A percentile compares a stretch with the other conserved stretches of the same genome.
phyloP scores from a whole-genome alignment of 202 grass and related monocot species.

The Schoenoplectus triqueter region DNA sequence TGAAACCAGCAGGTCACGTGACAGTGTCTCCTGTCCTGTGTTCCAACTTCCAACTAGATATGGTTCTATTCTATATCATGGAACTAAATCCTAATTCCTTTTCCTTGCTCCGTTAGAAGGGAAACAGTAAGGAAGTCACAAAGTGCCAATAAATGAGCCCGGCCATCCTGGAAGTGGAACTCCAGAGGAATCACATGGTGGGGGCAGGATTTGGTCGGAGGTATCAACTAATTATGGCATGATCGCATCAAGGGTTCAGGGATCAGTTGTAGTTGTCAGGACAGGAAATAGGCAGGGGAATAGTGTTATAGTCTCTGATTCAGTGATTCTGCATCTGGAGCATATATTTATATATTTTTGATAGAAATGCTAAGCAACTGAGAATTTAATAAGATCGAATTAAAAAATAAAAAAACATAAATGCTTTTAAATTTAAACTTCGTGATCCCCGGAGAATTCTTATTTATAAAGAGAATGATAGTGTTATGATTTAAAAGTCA shows the following conservation, averaged over 20 bases:
- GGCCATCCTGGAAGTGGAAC: not conserved
- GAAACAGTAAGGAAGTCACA: not conserved
- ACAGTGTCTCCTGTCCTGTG: not conserved
- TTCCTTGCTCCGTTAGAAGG: not conserved
- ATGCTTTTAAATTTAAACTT: too few relatives aligned
- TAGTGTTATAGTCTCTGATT: too few relatives aligned
- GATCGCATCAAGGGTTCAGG: not conserved
- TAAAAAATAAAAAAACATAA: too few relatives aligned
- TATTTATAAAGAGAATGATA: too few relatives aligned
- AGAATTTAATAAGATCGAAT: too few relatives aligned
- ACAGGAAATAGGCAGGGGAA: not conserved
- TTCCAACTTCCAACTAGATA: conserved; percentile 25
- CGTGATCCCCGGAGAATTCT: too few relatives aligned
- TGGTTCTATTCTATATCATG: not conserved
- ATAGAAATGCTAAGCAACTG: too few relatives aligned
- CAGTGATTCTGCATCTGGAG: too few relatives aligned
- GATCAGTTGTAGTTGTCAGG: not conserved
- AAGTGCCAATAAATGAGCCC: not conserved
- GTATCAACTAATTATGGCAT: too few relatives aligned
- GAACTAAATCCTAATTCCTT: not conserved
- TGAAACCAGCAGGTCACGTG: not conserved
- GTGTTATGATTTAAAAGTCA: too few relatives aligned
- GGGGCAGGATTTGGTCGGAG: not conserved
- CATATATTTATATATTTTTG: too few relatives aligned
- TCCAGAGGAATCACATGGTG: conserved; percentile 26